A percentile compares a stretch with the other conserved stretches of the same genome.
phyloP scores from a whole-genome alignment of 257 asterid genomes.

The Petrea volubilis region DNA sequence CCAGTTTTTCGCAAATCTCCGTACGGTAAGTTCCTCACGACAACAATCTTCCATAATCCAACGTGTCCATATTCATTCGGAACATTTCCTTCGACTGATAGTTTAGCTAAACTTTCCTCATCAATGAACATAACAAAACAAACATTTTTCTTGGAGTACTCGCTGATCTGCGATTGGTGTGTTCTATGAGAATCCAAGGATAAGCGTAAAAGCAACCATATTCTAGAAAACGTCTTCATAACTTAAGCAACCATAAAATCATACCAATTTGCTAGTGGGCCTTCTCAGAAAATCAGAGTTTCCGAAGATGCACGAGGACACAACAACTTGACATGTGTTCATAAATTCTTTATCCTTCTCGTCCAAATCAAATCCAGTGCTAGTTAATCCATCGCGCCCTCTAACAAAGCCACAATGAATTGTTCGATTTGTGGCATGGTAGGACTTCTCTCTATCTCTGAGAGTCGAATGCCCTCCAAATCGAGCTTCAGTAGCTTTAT shows the following conservation, averaged over 20 bases:
- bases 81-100: conserved; percentile 64
- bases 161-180: conserved; percentile 66
- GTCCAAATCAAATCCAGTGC: conserved; percentile 82
- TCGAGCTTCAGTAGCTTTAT: conserved; percentile 42
- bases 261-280: conserved; percentile 90
- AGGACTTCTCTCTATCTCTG: conserved; percentile 73
- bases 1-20: conserved; percentile 84
- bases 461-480: conserved; percentile 91
- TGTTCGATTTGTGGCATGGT: conserved; percentile 67
- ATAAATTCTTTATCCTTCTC: conserved; percentile 62
- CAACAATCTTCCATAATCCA: conserved; percentile 85
- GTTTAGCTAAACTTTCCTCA: conserved; percentile 68
- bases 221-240: not conserved
- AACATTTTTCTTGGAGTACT: conserved; percentile 75
- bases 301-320: conserved; percentile 93
- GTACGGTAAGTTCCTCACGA: conserved; percentile 77
- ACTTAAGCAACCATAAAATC: not conserved
- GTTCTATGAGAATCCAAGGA: conserved; percentile 19
- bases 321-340: conserved; percentile 64
- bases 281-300: conserved; percentile 89
- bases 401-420: conserved; percentile 88
- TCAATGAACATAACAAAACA: conserved; percentile 95
- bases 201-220: not conserved
- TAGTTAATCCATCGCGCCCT: conserved; percentile 49
- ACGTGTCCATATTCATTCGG: conserved; percentile 73